Evolutionary conservation across 345 rosid genomes (phyloP), one percentile per base, ranked within the genome.

Genomic region (Streptanthus diversifolius): DNA sequence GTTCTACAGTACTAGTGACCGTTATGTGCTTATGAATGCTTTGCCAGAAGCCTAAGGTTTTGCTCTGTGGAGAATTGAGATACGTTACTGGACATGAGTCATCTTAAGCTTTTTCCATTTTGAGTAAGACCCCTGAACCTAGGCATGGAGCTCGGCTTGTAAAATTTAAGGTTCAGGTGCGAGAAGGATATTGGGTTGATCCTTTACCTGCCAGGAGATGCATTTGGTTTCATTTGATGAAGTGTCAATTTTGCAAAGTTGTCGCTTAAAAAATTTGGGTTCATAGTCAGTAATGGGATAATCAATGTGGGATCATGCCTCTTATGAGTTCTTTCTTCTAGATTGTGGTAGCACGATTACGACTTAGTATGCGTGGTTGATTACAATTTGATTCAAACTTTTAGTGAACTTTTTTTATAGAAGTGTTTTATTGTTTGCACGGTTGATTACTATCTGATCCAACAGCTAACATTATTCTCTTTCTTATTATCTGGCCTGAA

Each of bases 401-500:
- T n/a, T n/a, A n/a, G n/a, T n/a, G n/a, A n/a, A n/a, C n/a, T n/a
- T n/a, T n/a, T n/a, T n/a, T n/a, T n/a, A n/a, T n/a, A n/a, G n/a
- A 35, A 74, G 61, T 47, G 53, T 13, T 41, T 61, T 6, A 53
- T 43, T 63, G 5, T 44, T n/a, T 33, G 43, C 7, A 21, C 55
- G 40, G 54, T 12, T 69, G 8, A 41, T 39, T 37, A 27, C 45
- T 66, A 3, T 47, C 4, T 66, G 6, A 57, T 49, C 43, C 40
- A 57, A 32, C 36, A 57, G n/a, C 70, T 62, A 52, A 76, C 30
- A 25, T 3, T 19, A 8, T 30, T 64, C 21, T 29, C 5, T 55
- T 53, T 12, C 22, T 48, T 37, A 11, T 52, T 59, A 17, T 61
- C 53, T 33, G 44, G 37, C 41, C 7, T 69, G 62, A 71, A 95